Evolutionary conservation across 2,329 filamentous ascomycete genomes (phyloP), one percentile per base, ranked within the genome.

Genomic region (Phyllosticta capitalensis): DNA sequence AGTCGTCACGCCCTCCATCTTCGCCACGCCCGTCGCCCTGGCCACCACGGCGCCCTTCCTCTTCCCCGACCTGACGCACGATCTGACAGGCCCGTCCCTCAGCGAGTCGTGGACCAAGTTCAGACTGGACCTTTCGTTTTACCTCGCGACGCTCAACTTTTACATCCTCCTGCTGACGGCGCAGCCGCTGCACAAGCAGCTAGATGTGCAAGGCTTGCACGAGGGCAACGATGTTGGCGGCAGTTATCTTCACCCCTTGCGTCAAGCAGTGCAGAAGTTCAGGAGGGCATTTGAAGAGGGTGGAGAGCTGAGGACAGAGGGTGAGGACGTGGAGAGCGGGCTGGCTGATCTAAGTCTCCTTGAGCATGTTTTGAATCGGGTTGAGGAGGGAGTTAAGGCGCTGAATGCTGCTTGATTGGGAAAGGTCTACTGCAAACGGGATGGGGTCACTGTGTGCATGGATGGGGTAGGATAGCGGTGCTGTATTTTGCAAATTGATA

Each of bases 141-240:
- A 82, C 62, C 78, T 84, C 22, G 77, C 81, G 0, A 75, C 77
- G 0, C 72, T 85, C 30, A 85, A 81, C 63, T 77, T 85, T n/a
- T 79, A 84, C 64, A 83, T 81, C 65, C 69, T 84, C 0, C 71
- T 85, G 0, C 70, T 83, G 1, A 76, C 75, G 1, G 81, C 81
- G 0, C 66, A 73, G 12, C 71, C 75, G 17, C 69, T 84, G 1
- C 77, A 79, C 30, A 66, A 74, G 20, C 67, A 67, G 1, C 70
- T 85, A 0, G 75, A 78, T 33, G 74, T 84, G 2, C 67, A 66
- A 5, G 70, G 73, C n/a, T 57, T 79, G 50, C 74, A 77, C 63
- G 68, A 64, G 12, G 69, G 69, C 28, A 70, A 68, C 20, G 69
- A 74, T 48, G 66, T 78, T n/a, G 70, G 73, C 5, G 70, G 70